Base-by-base conservation (phyloP, 257 asterid genomes). In the Solanum sejunctum region DNA sequence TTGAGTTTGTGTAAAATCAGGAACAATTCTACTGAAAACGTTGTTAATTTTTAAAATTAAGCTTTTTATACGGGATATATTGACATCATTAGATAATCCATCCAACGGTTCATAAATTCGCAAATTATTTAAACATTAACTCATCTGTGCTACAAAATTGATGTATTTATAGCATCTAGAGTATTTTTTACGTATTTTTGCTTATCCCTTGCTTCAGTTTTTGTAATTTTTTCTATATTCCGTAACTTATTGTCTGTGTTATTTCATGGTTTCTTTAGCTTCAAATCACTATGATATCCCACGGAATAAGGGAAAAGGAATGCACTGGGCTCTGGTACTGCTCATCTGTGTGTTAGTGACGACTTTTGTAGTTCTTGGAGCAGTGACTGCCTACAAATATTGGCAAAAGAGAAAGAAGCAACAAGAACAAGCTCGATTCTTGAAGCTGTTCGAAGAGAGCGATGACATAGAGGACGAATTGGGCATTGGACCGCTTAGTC, bases 381-480 rank as follows among this genome's bases (percentile, higher is more conserved):
- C 86, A 73, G 85, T 91, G 84, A 84, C 85, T 12, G 94, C 88
- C 69, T 88, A 85, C 87, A 93, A 90, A 87, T 90, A 88, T 83
- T 91, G 92, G 91, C 93, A 92, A 89, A 90, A 84, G 85, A 88
- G 91, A 52, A 94, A 87, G 93, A 93, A 91, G 85, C 94, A 91
- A 84, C 93, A 91, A 64, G 97, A 95, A 36, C 98, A 95, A 85
- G 97, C 97, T 17, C 92, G 94, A 77, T 94, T 93, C 90, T 92
- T 93, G 84, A 84, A 73, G 88, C 93, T 93, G 39, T 93, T 93
- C 8, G 94, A 92, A 87, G 95, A 92, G 79, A 85, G 54, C 15
- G 90, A 89, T 84, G 92, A 89, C 56, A 86, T 89, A 1, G 89
- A 88, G 32, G 92, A 89, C n/a, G 92, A 89, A 70, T 86, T 89